Percentiles rank a stretch among this genome's conserved stretches.
phyloP scores from a whole-genome alignment of 2,329 filamentous ascomycete genomes.

The Rutstroemia sp. region DNA sequence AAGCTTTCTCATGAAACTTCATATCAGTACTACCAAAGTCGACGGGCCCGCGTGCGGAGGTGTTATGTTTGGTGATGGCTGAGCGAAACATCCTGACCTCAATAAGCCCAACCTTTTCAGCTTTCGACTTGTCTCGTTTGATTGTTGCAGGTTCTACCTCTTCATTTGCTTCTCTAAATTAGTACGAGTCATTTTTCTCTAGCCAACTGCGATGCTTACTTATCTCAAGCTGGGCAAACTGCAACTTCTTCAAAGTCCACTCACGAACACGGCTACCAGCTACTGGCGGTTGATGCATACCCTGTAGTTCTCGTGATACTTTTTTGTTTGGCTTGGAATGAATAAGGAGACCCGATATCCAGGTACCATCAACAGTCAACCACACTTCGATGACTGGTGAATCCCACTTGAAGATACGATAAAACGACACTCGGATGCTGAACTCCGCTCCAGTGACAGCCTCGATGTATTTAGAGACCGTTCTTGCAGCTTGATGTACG shows the following conservation, averaged over 20 bases:
- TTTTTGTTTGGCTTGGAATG: not conserved
- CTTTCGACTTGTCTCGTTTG: not conserved
- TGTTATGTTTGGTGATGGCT: not conserved
- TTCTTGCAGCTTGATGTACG: not conserved
- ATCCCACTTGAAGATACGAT: not conserved
- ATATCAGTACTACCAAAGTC: too few relatives aligned
- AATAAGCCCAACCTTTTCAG: not conserved
- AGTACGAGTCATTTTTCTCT: not conserved
- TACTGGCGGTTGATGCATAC: too few relatives aligned
- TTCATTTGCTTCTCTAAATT: not conserved
- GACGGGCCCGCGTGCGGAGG: too few relatives aligned
- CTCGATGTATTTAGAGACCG: constrained; percentile 6
- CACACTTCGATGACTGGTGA: not conserved
- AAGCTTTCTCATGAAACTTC: constrained; percentile 5
- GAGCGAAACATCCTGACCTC: not conserved
- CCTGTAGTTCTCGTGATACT: not conserved
- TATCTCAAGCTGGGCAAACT: not conserved
- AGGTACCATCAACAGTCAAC: not conserved
- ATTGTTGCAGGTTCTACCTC: not conserved
- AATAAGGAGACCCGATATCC: too few relatives aligned
- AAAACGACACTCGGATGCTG: not conserved
- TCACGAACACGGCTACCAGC: too few relatives aligned
- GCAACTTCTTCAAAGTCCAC: not conserved
- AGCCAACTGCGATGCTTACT: not conserved
- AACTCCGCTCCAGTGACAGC: not conserved